Evolutionary conservation across 805 yeast species (phyloP).

Genomic region (Candida manassasensis): DNA sequence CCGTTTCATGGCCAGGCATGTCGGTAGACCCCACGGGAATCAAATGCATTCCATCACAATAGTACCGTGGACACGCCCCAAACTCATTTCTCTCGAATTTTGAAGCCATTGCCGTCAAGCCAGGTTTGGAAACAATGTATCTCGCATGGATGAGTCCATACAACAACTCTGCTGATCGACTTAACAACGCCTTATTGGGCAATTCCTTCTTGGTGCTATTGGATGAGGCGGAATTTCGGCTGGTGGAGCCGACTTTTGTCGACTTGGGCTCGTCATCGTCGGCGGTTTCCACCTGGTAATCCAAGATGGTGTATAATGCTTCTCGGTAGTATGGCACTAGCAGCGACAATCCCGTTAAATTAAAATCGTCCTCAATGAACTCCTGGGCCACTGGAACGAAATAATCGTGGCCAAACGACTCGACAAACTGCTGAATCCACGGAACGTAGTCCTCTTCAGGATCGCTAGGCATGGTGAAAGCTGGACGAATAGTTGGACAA

Average conservation of each 20-base stretch:
- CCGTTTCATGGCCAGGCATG: slow-evolving; percentile 87
- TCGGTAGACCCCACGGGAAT: slow-evolving; percentile 92
- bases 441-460: slow-evolving; percentile 58
- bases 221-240: neutral
- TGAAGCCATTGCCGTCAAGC: slow-evolving; percentile 87
- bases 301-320: slow-evolving; percentile 86
- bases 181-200: slow-evolving; percentile 70
- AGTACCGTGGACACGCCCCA: slow-evolving; percentile 87
- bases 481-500: neutral
- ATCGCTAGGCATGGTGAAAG: slow-evolving; percentile 31
- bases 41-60: slow-evolving; percentile 84
- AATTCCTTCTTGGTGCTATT: slow-evolving; percentile 29
- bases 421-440: slow-evolving; percentile 81
- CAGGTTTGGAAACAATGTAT: slow-evolving; percentile 82
- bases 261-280: slow-evolving; percentile 23
- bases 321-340: slow-evolving; percentile 89
- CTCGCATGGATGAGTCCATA: slow-evolving; percentile 95
- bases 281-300: slow-evolving; percentile 58
- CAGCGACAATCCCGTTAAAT: slow-evolving; percentile 80
- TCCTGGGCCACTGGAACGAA: slow-evolving; percentile 90
- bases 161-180: slow-evolving; percentile 85
- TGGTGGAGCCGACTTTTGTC: slow-evolving; percentile 4
- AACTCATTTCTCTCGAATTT: slow-evolving; percentile 86
- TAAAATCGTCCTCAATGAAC: slow-evolving; percentile 94
- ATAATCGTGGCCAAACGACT: slow-evolving; percentile 78